Base-by-base conservation (phyloP, 2,329 filamentous ascomycete species). In the Botrytis deweyae region DNA sequence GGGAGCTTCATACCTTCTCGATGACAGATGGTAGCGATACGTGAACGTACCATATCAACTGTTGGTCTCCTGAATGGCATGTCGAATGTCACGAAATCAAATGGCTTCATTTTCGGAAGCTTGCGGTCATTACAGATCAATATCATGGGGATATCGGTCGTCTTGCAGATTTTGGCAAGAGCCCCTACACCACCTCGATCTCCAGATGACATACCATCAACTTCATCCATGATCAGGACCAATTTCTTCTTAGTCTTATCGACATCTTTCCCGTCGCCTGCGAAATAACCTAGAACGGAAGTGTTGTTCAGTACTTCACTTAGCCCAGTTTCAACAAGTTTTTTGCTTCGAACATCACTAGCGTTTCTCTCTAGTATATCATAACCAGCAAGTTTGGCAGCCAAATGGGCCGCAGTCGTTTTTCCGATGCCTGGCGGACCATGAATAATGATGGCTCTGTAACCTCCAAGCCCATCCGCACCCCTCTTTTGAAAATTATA, bases 181-280 rank as follows among this genome's bases (percentile, higher is more conserved):
- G 96, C 96, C 69, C 95, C 96, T 66, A 99, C 96, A 82, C 96
- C 96, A 77, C 96, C 96, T 75, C 96, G 91, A 81, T 99, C 96
- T 81, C 96, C 96, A 52, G 94, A 95, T 75, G 95, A 98, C 96
- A 99, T 98, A 70, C 96, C 96, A 80, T 99, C 96, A 7, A 99
- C 96, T 83, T 99, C 96, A 79, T 99, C 96, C 96, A 99, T 98
- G 83, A 99, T 94, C 67, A 99, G 85, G 9, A 98, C 93, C 49
- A 98, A 90, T 78, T 98, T 98, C 85, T 97, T 97, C 85, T 96
- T 98, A 25, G 87, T 87, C 7, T 86, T 84, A 63, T 98, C 92
- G 5, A 97, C 90, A 73, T 91, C 88, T 83, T 96, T 93, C 38
- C 93, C 92, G 73, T 95, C 93, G 3, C 90, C 90, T 10, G 94